Conservation (phyloP, 2,329 filamentous ascomycete species). For the Microdochium trichocladiopsis region DNA sequence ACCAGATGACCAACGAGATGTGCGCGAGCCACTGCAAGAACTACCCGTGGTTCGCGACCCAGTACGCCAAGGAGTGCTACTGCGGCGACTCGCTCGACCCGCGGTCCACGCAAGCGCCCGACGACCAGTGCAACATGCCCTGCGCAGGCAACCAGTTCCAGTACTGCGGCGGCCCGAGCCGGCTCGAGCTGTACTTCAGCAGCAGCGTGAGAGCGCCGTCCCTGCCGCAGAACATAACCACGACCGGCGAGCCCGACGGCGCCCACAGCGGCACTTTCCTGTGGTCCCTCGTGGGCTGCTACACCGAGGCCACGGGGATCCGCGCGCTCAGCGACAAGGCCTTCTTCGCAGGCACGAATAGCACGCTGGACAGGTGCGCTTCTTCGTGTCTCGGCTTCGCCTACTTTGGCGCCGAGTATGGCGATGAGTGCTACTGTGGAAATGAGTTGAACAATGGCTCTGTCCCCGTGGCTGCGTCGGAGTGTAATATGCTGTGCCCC, state of each 20-base stretch:
- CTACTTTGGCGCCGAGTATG: conserved; percentile 26
- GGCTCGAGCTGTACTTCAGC: conserved; percentile 15
- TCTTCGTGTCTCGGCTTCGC: conserved; percentile 19
- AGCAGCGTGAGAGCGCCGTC: conserved; percentile 4
- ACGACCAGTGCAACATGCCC: conserved; percentile 16
- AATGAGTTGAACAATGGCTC: conserved; percentile 15
- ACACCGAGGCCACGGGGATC: conserved; percentile 22
- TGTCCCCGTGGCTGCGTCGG: background rate
- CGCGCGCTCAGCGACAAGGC: conserved; percentile 20
- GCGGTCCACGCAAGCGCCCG: conserved; percentile 6
- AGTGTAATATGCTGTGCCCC: conserved; percentile 16
- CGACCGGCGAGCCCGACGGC: background rate
- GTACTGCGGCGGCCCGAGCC: conserved; percentile 16
- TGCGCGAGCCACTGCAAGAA: conserved; percentile 25
- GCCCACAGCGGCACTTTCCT: background rate
- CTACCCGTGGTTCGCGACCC: conserved; percentile 29
- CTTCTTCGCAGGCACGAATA: conserved; percentile 14
- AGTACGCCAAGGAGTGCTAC: conserved; percentile 32
- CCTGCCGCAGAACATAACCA: conserved; percentile 1
- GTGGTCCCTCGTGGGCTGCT: conserved; percentile 26
- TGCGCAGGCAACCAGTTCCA: conserved; percentile 18
- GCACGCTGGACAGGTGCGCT: conserved; percentile 25
- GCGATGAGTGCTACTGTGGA: conserved; percentile 27
- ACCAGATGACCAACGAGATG: conserved; percentile 29
- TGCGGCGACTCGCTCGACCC: conserved; percentile 12